phyloP scores from a whole-genome alignment of 2,329 filamentous ascomycete species.

The Hypomyces rosellus region DNA sequence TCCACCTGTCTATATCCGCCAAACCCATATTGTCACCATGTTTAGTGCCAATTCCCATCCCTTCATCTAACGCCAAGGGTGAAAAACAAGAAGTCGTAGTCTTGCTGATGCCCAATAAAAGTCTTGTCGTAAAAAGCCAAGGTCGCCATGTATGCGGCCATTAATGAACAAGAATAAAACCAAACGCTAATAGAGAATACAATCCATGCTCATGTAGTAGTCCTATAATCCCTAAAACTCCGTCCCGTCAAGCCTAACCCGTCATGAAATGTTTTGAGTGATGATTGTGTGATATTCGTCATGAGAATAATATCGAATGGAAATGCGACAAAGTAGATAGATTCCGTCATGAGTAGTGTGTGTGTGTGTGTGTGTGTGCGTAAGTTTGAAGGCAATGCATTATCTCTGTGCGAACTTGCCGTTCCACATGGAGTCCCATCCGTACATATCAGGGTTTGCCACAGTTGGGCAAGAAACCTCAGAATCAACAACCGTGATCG shows the following conservation, averaged over 20 bases:
- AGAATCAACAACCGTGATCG: conserved; percentile 22
- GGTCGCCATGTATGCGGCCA: not conserved
- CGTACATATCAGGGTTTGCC: conserved; percentile 39
- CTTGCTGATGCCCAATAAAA: too few species aligned
- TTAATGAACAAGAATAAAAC: not conserved
- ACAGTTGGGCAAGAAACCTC: conserved; percentile 22
- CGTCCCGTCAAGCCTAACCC: not conserved
- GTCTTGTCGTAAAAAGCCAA: too few species aligned
- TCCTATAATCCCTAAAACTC: not conserved
- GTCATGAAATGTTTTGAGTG: not conserved
- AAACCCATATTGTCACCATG: not conserved
- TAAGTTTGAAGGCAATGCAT: not conserved
- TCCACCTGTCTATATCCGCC: not conserved
- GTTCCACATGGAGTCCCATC: conserved; percentile 45
- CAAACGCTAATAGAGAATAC: not conserved
- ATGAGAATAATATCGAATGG: not conserved
- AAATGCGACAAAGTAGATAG: too few species aligned
- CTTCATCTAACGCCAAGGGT: too few species aligned
- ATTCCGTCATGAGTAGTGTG: too few species aligned
- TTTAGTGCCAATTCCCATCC: not conserved
- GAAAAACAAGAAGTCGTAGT: too few species aligned
- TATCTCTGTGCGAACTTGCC: not conserved
- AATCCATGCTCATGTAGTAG: not conserved
- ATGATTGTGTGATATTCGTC: not conserved
- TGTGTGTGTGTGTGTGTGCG: too few species aligned